These are phyloP conservation scores for Pythium myriotylum DNA, from an alignment of 352 stramenopile species.

Conservation along the genomic window DNA sequence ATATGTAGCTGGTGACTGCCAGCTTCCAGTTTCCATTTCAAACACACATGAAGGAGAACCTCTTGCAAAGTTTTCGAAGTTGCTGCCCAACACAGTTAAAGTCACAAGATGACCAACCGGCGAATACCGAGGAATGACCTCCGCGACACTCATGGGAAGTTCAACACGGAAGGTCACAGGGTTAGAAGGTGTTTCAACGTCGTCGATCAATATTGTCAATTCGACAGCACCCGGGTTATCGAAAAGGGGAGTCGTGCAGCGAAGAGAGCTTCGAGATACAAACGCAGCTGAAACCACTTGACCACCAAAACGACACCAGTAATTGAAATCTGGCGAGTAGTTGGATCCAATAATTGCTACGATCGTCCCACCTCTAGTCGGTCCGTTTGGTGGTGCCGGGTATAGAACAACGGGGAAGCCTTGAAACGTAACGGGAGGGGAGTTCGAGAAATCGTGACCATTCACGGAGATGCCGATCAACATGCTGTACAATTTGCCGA, in stretches of 20 bases:
- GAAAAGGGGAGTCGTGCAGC: constrained; percentile 7
- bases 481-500: not conserved
- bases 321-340: constrained; percentile 4
- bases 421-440: not conserved
- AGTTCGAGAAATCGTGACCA: constrained; percentile 10
- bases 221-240: not conserved
- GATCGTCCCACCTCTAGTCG: not conserved
- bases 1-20: not conserved
- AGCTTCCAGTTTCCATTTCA: not conserved
- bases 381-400: constrained; percentile 3
- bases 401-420: not conserved
- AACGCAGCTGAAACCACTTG: not conserved
- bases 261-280: not conserved
- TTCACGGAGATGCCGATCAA: constrained; percentile 22
- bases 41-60: constrained; percentile 12
- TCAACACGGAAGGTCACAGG: not conserved
- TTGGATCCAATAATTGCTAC: not conserved
- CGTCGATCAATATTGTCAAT: constrained; percentile 10
- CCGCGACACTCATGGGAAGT: not conserved
- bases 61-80: constrained; percentile 14
- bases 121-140: constrained; percentile 5
- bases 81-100: constrained; percentile 16
- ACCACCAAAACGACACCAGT: constrained; percentile 5
- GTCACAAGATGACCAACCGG: not conserved
- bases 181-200: not conserved